Conservation (phyloP, 805 yeast genomes). For the Spathaspora gorwiae region DNA sequence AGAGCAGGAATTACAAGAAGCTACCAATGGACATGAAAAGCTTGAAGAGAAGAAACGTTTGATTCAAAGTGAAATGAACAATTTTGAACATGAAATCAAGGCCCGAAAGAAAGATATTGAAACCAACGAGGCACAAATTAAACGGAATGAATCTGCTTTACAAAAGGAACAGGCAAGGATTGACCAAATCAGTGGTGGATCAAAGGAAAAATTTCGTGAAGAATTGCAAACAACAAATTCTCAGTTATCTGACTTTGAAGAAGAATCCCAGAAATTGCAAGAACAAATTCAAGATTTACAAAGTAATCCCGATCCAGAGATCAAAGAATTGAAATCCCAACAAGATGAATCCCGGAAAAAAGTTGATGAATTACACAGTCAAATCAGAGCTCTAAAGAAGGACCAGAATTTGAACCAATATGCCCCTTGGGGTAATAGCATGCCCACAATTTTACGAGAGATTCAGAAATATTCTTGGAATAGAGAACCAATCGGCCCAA, state of each 20-base stretch:
- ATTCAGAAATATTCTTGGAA: slow-evolving; percentile 32
- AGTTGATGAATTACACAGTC: slow-evolving; percentile 7
- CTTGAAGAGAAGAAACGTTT: slow-evolving; percentile 12
- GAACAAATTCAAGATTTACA: slow-evolving; percentile 12
- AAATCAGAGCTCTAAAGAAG: slow-evolving; percentile 3
- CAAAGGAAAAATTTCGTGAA: slow-evolving; percentile 28
- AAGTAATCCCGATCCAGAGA: slow-evolving; percentile 11
- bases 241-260: slow-evolving; percentile 19
- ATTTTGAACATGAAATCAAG: slow-evolving; percentile 17
- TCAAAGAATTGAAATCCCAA: slow-evolving; percentile 11
- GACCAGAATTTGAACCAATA: slow-evolving; percentile 19
- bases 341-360: slow-evolving; percentile 12
- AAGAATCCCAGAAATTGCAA: slow-evolving; percentile 12
- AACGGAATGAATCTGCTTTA: slow-evolving; percentile 17
- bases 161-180: slow-evolving; percentile 33
- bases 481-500: slow-evolving; percentile 68
- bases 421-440: slow-evolving; percentile 49
- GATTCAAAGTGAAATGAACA: slow-evolving; percentile 11
- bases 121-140: slow-evolving; percentile 15
- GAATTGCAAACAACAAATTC: slow-evolving; percentile 14
- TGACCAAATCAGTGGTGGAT: slow-evolving; percentile 41
- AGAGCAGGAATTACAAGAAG: slow-evolving; percentile 7
- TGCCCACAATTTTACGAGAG: slow-evolving; percentile 38
- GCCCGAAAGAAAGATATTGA: slow-evolving; percentile 16
- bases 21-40: background rate